Base-by-base conservation (phyloP, 2,329 filamentous ascomycete species). In the Didymella exigua region DNA sequence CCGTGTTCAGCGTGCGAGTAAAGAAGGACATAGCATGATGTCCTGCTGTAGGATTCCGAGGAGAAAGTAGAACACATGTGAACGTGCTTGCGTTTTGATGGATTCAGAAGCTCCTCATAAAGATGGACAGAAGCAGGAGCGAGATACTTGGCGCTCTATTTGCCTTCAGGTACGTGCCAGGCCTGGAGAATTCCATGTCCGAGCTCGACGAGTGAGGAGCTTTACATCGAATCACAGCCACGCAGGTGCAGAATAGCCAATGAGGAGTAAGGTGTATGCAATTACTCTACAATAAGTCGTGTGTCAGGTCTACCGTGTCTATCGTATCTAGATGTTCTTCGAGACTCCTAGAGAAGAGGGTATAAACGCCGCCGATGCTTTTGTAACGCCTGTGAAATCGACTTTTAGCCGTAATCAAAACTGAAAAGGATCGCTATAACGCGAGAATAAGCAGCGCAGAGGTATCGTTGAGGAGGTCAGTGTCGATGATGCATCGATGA, bases 281-380 rank as follows among this genome's bases (percentile, higher is more conserved):
- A 43, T 31, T 48, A 43, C 50, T 54, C 50, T 48, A 48, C 30
- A 48, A 48, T 21, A 48, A 42, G 38, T 31, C 31, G 47, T 50
- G 46, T 55, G 34, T 46, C 41, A 18, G 18, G n/a, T 55, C 46
- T 55, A 50, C 41, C 52, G 9, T 23, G 33, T 55, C 52, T 55
- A 55, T 55, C 40, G 50, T 27, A 26, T 50, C 41, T 50, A 50
- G 36, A 46, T 31, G 34, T 46, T 46, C 42, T 26, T 30, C n/a
- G 5, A 13, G 26, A 34, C 27, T 41, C 9, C 44, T 14, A 19
- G 26, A 27, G 27, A 41, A 41, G 23, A 46, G 52, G 52, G 52
- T 55, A 55, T 55, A 50, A 42, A 55, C 52, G 52, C 52, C 52
- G 30, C 46, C 45, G 26, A 55, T 55, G 52, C 46, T 55, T 46